Conservation (phyloP, 1,284 basidiomycete species). For the Naganishia albida region DNA sequence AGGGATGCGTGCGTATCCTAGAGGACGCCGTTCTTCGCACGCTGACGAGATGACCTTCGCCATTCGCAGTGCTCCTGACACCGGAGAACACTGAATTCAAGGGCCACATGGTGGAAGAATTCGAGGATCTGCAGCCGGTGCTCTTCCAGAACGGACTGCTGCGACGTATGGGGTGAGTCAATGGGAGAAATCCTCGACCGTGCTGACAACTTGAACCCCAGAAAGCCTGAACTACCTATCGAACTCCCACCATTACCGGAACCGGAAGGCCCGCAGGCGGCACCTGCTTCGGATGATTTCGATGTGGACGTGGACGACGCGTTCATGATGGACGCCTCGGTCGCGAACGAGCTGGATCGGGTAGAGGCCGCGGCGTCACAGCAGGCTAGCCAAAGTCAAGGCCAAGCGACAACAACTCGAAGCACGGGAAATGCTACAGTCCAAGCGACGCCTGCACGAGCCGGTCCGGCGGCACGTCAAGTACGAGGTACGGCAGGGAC, state of each 20-base stretch:
- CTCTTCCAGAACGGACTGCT: slow-evolving; percentile 41
- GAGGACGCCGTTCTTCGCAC: not conserved
- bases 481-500: too few relatives aligned
- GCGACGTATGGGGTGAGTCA: slow-evolving; percentile 38
- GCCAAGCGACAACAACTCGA: not conserved
- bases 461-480: not conserved
- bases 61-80: slow-evolving; percentile 43
- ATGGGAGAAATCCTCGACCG: not conserved
- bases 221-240: slow-evolving; percentile 29
- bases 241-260: slow-evolving; percentile 7
- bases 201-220: not conserved
- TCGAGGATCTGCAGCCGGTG: slow-evolving; percentile 43
- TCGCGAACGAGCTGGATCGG: slow-evolving; percentile 21
- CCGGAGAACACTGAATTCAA: slow-evolving; percentile 45
- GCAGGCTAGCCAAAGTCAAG: slow-evolving; percentile 1
- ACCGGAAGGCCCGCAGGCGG: not conserved
- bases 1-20: slow-evolving; percentile 38
- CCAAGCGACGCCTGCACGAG: not conserved
- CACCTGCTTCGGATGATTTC: slow-evolving; percentile 1
- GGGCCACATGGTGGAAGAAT: slow-evolving; percentile 43
- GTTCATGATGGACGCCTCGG: slow-evolving; percentile 18
- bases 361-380: slow-evolving; percentile 21
- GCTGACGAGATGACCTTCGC: too few relatives aligned
- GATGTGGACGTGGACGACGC: slow-evolving; percentile 8
- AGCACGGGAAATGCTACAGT: not conserved